Evolutionary conservation across 176 grass and related monocot species (phyloP).

Genomic region (Phoenix dactylifera): DNA sequence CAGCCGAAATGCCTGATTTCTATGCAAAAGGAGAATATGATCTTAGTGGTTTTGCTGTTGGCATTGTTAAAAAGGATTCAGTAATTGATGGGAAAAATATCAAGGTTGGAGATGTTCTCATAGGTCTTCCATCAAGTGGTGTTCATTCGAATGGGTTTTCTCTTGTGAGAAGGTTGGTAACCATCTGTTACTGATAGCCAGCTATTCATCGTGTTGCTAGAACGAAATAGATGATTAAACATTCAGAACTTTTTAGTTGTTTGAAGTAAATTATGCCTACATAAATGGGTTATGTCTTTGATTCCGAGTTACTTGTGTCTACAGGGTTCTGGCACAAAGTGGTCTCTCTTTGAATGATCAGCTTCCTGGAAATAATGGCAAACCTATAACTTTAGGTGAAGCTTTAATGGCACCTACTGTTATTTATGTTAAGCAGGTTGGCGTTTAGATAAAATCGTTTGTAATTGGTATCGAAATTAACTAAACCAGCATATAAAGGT

Average conservation of each 20-base stretch:
- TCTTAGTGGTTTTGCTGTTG: constrained; percentile 90
- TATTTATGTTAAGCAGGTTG: constrained; percentile 93
- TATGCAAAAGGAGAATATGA: constrained; percentile 87
- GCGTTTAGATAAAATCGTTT: background rate
- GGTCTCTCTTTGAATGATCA: constrained; percentile 59
- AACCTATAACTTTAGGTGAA: constrained; percentile 62
- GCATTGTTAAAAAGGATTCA: constrained; percentile 65
- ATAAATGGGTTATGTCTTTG: no score
- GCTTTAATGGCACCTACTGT: constrained; percentile 92
- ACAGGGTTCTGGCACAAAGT: constrained; percentile 67
- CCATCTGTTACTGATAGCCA: background rate
- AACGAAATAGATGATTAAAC: no score
- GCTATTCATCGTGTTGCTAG: background rate
- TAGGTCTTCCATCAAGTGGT: constrained; percentile 94
- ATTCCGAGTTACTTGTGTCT: background rate
- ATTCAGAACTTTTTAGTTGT: no score
- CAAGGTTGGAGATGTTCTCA: constrained; percentile 67
- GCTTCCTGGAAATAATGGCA: constrained; percentile 50
- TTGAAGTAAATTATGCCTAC: no score
- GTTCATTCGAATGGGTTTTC: constrained; percentile 99
- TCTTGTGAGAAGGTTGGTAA: constrained; percentile 71
- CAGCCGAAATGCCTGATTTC: constrained; percentile 97
- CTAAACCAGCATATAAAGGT: no score
- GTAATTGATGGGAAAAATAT: constrained; percentile 92
- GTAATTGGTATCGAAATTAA: no score